phyloP scores from a whole-genome alignment of 176 grass and related monocot genomes.

The Oryza glaberrima region DNA sequence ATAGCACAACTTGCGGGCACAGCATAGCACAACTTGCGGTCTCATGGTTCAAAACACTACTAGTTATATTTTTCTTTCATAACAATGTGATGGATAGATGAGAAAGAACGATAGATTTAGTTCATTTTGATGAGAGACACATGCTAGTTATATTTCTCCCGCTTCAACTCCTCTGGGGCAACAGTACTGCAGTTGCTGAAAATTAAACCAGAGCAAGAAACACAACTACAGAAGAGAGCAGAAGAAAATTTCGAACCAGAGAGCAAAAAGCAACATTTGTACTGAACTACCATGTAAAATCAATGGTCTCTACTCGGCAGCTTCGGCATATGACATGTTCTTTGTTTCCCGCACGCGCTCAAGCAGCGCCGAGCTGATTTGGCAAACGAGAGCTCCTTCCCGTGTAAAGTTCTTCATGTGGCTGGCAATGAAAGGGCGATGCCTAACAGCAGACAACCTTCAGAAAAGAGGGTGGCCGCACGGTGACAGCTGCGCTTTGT shows the following conservation, averaged over 20 bases:
- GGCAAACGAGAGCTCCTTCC: too few species aligned
- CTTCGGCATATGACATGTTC: too few species aligned
- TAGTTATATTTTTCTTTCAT: not conserved
- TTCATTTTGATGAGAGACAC: not conserved
- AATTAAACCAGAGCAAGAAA: not conserved
- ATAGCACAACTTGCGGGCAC: not conserved
- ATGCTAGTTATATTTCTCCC: not conserved
- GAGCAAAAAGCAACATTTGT: not conserved
- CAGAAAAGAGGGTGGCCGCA: too few species aligned
- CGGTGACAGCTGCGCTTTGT: too few species aligned
- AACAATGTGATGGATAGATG: not conserved
- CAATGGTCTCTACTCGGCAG: too few species aligned
- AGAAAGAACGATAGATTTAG: not conserved
- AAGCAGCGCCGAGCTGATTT: too few species aligned
- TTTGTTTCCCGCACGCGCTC: too few species aligned
- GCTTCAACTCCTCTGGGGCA: not conserved
- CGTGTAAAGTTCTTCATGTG: too few species aligned
- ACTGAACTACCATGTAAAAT: too few species aligned
- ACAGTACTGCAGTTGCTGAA: not conserved
- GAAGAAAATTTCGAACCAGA: not conserved
- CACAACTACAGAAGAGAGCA: too few species aligned
- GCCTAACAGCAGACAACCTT: too few species aligned
- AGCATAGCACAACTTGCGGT: not conserved
- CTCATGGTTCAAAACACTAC: not conserved
- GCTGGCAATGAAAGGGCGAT: too few species aligned